A percentile compares a stretch with the other conserved stretches of the same genome.
These are phyloP conservation scores for Maudiozyma serrabonitensis DNA, from an alignment of 805 yeast genomes.

Conservation along the genomic window DNA sequence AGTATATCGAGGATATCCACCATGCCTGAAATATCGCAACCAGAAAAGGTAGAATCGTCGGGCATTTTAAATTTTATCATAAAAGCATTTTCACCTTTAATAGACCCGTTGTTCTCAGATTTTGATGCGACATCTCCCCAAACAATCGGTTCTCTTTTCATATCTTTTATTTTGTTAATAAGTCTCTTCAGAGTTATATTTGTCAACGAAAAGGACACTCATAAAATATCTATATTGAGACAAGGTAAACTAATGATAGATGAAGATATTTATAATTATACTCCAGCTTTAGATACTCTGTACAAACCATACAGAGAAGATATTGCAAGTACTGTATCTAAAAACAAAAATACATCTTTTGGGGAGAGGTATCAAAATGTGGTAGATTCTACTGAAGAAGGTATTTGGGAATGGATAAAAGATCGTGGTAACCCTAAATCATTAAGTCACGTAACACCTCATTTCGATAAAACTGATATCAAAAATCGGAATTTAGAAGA, in stretches of 20 bases:
- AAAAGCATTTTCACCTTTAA: background rate
- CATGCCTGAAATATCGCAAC: background rate
- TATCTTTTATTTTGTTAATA: slow-evolving; percentile 5
- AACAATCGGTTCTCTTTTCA: slow-evolving; percentile 6
- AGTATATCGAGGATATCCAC: background rate
- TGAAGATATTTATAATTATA: slow-evolving; percentile 31
- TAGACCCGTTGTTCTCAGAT: slow-evolving; percentile 2
- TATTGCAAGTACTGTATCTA: slow-evolving; percentile 8
- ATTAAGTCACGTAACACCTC: background rate
- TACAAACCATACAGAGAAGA: slow-evolving; percentile 24
- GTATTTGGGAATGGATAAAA: slow-evolving; percentile 67
- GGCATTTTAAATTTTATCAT: background rate
- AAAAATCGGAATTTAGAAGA: slow-evolving; percentile 17
- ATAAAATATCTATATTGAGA: slow-evolving; percentile 12
- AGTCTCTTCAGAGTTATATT: slow-evolving; percentile 6
- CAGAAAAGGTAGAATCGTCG: slow-evolving; percentile 3
- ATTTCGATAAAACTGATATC: slow-evolving; percentile 1
- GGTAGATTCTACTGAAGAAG: slow-evolving; percentile 42
- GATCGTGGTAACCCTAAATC: slow-evolving; percentile 27
- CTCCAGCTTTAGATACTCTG: slow-evolving; percentile 34
- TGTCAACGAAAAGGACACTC: background rate
- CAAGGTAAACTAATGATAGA: slow-evolving; percentile 26
- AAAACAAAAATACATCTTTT: slow-evolving; percentile 4
- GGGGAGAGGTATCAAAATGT: slow-evolving; percentile 10
- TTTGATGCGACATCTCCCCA: slow-evolving; percentile 14